phyloP scores from a whole-genome alignment of 371 early-diverging fungal species.

The Gilbertella persicaria region DNA sequence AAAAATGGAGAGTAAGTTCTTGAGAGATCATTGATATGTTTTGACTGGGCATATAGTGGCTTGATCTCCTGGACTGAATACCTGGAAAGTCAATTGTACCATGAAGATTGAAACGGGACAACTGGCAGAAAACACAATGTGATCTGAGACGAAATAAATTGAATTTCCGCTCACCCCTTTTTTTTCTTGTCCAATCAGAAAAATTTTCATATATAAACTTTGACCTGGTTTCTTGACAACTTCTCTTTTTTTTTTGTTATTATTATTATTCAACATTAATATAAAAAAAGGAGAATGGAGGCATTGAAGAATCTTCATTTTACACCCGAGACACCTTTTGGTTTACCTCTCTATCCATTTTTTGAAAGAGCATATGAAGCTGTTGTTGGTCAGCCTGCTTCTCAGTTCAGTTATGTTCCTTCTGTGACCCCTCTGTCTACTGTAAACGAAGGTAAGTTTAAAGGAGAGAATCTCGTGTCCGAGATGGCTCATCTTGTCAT shows the following conservation, averaged over 20 bases:
- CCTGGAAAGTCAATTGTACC: slow-evolving; percentile 65
- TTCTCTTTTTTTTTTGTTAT: neutral
- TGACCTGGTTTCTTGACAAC: neutral
- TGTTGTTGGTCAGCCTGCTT: slow-evolving; percentile 48
- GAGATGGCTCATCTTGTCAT: neutral
- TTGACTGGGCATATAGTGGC: slow-evolving; percentile 46
- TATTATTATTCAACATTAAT: neutral
- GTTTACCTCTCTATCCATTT: slow-evolving; percentile 53
- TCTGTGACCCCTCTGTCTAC: slow-evolving; percentile 73
- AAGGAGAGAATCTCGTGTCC: neutral
- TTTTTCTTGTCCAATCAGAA: neutral
- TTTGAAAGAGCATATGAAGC: slow-evolving; percentile 50
- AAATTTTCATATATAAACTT: neutral
- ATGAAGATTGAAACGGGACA: slow-evolving; percentile 28
- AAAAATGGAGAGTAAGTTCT: slow-evolving; percentile 52
- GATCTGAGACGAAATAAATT: neutral
- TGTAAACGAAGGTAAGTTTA: slow-evolving; percentile 44
- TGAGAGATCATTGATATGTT: neutral
- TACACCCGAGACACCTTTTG: slow-evolving; percentile 56
- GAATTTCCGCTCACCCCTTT: neutral
- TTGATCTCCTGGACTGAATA: slow-evolving; percentile 77
- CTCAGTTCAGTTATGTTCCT: slow-evolving; percentile 57
- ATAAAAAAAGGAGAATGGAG: slow-evolving; percentile 7
- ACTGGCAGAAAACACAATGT: slow-evolving; percentile 1
- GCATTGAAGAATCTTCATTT: slow-evolving; percentile 46